phyloP scores from a whole-genome alignment of 1,284 basidiomycete genomes.

The Leccinum pachyderme region DNA sequence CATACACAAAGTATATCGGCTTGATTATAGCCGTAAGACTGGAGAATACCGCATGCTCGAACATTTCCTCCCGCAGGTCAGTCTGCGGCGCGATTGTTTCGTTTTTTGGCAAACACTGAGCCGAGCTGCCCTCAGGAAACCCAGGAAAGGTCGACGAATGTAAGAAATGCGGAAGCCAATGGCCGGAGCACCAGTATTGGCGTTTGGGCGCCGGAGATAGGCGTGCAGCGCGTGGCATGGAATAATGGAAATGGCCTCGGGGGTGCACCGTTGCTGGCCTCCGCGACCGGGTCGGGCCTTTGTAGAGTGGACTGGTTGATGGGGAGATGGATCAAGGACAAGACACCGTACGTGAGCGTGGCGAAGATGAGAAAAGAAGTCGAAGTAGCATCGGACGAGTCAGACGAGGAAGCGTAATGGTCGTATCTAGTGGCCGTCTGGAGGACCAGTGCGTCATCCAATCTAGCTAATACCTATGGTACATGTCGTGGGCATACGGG shows the following conservation, averaged over 20 bases:
- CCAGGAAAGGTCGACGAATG: constrained; percentile 48
- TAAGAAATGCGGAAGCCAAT: constrained; percentile 31
- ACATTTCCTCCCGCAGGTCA: constrained; percentile 71
- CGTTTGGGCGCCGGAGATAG: constrained; percentile 75
- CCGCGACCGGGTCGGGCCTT: constrained; percentile 78
- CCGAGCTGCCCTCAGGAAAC: constrained; percentile 46
- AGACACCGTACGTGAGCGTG: constrained; percentile 58
- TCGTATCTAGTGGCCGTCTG: background rate
- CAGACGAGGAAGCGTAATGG: constrained; percentile 32
- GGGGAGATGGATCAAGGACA: constrained; percentile 64
- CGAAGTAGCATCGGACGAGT: constrained; percentile 33
- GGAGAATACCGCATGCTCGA: constrained; percentile 84
- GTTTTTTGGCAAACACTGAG: background rate
- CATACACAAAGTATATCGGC: constrained; percentile 76
- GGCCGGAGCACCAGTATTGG: constrained; percentile 42
- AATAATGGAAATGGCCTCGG: constrained; percentile 70
- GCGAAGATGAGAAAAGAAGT: constrained; percentile 42
- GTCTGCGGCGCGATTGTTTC: constrained; percentile 1
- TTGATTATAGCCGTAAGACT: constrained; percentile 77
- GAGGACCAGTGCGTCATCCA: background rate
- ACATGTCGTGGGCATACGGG: background rate
- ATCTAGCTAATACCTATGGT: background rate
- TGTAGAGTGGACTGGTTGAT: constrained; percentile 78
- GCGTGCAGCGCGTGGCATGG: constrained; percentile 78
- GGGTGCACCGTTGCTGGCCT: constrained; percentile 68